Evolutionary conservation across 768 basidiomycete species (phyloP).

Genomic region (Kockovaella imperatae): DNA sequence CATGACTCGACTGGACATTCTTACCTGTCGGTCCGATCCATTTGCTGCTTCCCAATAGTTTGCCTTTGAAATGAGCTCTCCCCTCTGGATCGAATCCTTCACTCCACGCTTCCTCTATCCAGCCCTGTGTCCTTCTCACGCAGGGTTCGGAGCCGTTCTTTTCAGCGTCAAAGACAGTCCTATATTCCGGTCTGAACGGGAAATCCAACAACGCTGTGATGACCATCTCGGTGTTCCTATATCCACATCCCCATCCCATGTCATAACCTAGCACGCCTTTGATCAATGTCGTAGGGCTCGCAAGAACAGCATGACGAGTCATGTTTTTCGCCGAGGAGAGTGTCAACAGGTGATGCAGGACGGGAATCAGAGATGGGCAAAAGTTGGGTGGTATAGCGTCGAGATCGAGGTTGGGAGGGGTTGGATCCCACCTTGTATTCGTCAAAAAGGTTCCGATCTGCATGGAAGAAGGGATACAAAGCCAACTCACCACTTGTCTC

Average conservation of each 20-base stretch:
- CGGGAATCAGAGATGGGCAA: conserved; percentile 34
- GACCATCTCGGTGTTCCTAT: conserved; percentile 47
- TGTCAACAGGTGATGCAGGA: conserved; percentile 16
- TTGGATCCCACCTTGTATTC: conserved; percentile 34
- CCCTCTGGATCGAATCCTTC: conserved; percentile 70
- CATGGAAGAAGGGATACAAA: not conserved
- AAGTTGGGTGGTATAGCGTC: conserved; percentile 29
- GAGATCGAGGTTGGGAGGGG: not conserved
- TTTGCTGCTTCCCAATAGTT: conserved; percentile 55
- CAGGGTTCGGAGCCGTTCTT: conserved; percentile 53
- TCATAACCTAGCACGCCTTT: conserved; percentile 33
- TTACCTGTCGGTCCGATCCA: conserved; percentile 76
- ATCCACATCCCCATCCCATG: conserved; percentile 41
- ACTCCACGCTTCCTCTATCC: conserved; percentile 77
- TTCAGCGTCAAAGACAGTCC: conserved; percentile 17
- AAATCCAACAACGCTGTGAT: conserved; percentile 27
- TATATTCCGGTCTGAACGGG: conserved; percentile 16
- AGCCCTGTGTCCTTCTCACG: conserved; percentile 63
- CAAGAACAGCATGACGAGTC: conserved; percentile 33
- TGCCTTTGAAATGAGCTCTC: conserved; percentile 53
- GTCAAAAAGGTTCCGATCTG: not conserved
- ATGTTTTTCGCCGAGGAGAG: conserved; percentile 11
- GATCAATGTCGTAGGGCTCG: conserved; percentile 29
- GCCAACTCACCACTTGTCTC: conserved; percentile 31
- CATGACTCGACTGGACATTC: conserved; percentile 1